Evolutionary conservation across 2,329 filamentous ascomycete genomes (phyloP).

Genomic region (Chrysosporium keratinophilum): DNA sequence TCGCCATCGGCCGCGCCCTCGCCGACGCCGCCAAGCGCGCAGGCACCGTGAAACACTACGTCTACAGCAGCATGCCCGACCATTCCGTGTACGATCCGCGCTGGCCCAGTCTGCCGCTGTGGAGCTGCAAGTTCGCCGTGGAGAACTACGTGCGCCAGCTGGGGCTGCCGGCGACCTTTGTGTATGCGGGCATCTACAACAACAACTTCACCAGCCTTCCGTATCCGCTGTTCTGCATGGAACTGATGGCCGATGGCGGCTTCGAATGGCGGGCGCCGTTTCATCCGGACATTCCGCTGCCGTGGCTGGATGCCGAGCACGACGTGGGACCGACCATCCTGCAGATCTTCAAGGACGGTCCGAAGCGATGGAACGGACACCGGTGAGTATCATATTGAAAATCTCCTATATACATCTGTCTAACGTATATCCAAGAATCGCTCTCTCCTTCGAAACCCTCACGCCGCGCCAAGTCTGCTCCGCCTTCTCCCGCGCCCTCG

Average conservation of each 20-base stretch:
- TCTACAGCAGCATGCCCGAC: slow-evolving; percentile 97
- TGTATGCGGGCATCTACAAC: slow-evolving; percentile 96
- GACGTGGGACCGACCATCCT: slow-evolving; percentile 86
- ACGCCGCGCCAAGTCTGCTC: slow-evolving; percentile 72
- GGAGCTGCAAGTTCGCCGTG: slow-evolving; percentile 84
- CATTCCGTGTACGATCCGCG: slow-evolving; percentile 65
- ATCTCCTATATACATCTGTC: too few species aligned
- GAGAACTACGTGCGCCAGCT: slow-evolving; percentile 83
- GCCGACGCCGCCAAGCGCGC: slow-evolving; percentile 81
- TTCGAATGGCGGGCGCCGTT: slow-evolving; percentile 93
- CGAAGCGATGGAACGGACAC: slow-evolving; percentile 68
- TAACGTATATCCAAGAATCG: slow-evolving; percentile 50
- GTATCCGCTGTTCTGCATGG: slow-evolving; percentile 94
- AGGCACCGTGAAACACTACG: slow-evolving; percentile 69
- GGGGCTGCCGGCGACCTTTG: slow-evolving; percentile 75
- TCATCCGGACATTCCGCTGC: slow-evolving; percentile 75
- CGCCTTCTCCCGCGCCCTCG: slow-evolving; percentile 67
- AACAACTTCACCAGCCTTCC: slow-evolving; percentile 94
- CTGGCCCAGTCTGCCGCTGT: slow-evolving; percentile 80
- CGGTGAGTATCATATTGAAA: slow-evolving; percentile 45
- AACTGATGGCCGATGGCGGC: slow-evolving; percentile 69
- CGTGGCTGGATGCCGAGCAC: slow-evolving; percentile 93
- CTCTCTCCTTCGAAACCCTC: slow-evolving; percentile 81
- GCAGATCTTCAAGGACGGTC: slow-evolving; percentile 90
- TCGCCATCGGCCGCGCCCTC: slow-evolving; percentile 75